Base-by-base conservation (phyloP, 192 early-diverging fungal species). In the Umbelopsis sp. region DNA sequence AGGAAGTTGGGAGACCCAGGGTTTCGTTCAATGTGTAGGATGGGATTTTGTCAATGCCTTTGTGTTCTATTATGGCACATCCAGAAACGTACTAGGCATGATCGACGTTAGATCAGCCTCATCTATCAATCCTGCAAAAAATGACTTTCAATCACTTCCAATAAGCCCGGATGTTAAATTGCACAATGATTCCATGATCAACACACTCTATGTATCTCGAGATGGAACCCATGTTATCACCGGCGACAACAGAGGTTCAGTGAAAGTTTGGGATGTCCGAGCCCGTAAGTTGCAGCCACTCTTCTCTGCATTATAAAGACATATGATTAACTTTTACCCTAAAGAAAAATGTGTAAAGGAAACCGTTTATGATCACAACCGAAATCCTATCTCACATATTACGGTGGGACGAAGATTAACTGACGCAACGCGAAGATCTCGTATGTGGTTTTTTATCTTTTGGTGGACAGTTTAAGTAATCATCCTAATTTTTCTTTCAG, bases 241-340 rank as follows among this genome's bases (percentile, higher is more conserved):
- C 1, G 94, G 93, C 20, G 96, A 98, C 78, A 91, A 91, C 9
- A 74, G 84, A 2, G 96, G 96, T n/a, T 87, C 85, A 67, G 72
- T 98, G 13, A 97, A 97, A 77, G 93, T 92, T 46, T 98, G 96
- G 96, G 95, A 98, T 74, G 82, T 95, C 46, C 85, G 94, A 22
- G 87, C 87, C 16, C 86, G 90, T 77, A 78, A 74, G 70, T 83
- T 48, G n/a, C 49, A 30, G 13, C 4, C 4, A 13, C 21, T 41
- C 2, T 52, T 65, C 44, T 4, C 23, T 52, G 22, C 30, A 30
- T 27, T 23, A 46, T 20, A 23, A 27, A 12, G 22, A 15, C 15
- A 18, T 41, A 11, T n/a, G 27, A n/a, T 4, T 49, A 21, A 51
- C 50, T n/a, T 46, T 33, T 8, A 55, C 25, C 49, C 23, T 37